Base-by-base conservation (phyloP, 345 rosid genomes). In the Physaria fendleri region DNA sequence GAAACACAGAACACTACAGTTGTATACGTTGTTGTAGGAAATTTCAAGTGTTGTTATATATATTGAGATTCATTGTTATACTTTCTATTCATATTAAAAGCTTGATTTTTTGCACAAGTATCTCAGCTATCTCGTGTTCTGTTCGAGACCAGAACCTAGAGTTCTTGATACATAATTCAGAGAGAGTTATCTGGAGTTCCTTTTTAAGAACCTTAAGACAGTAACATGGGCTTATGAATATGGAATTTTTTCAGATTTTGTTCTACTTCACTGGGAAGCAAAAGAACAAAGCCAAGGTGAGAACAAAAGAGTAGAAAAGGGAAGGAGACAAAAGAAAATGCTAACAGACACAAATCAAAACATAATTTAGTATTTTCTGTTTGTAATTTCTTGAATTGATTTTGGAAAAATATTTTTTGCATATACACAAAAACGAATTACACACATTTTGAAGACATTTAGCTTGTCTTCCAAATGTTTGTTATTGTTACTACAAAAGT, bases 201-300 rank as follows among this genome's bases (percentile, higher is more conserved):
- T n/a, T n/a, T n/a, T n/a, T n/a, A n/a, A n/a, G n/a, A n/a, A n/a
- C n/a, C n/a, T n/a, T n/a, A n/a, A n/a, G n/a, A n/a, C n/a, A n/a
- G n/a, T n/a, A n/a, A n/a, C n/a, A n/a, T n/a, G n/a, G n/a, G n/a
- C n/a, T n/a, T n/a, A n/a, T n/a, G n/a, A n/a, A n/a, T n/a, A 39
- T 89, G 97, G 99, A 61, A 69, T 65, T 87, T 21, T 93, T 93
- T 38, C 76, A 97, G 81, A 55, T 81, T 54, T 71, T 93, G 65
- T 93, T 93, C 66, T 93, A 89, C 84, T 74, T 87, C 20, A 65
- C 78, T 9, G 71, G 37, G 37, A 14, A 87, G 99, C 80, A 93
- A 88, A 93, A 88, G 80, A 89, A 87, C 78, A 93, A 93, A 93
- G 79, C 71, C 97, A 56, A 78, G 82, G 61, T 92, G 73, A 81